Evolutionary conservation across 371 early-diverging fungal species (phyloP).

Genomic region (Haplosporangium sp.): DNA sequence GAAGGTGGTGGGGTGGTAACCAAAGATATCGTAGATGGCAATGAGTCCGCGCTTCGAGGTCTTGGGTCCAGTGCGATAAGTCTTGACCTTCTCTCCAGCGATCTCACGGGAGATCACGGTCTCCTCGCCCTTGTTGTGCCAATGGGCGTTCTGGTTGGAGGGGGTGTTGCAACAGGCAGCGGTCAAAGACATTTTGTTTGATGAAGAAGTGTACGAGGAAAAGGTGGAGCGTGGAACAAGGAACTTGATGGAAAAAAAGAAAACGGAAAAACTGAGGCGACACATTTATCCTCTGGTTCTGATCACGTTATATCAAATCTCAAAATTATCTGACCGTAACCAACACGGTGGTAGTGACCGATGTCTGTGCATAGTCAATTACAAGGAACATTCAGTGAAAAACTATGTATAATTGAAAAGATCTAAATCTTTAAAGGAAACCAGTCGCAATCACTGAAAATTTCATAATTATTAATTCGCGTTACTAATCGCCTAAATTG

Average conservation of each 20-base stretch:
- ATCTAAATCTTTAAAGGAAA: too few relatives aligned
- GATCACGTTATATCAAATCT: background rate
- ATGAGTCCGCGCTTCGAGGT: constrained; percentile 50
- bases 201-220: background rate
- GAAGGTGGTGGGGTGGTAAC: constrained; percentile 33
- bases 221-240: background rate
- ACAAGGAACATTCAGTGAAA: too few relatives aligned
- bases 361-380: too few relatives aligned
- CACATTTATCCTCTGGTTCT: background rate
- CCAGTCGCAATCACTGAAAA: too few relatives aligned
- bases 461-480: too few relatives aligned
- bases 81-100: constrained; percentile 27
- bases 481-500: too few relatives aligned
- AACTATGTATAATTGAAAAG: too few relatives aligned
- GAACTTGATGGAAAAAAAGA: background rate
- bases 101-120: constrained; percentile 16
- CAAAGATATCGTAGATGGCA: constrained; percentile 50
- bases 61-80: constrained; percentile 50
- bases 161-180: constrained; percentile 55
- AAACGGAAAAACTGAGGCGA: background rate
- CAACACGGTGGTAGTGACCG: too few relatives aligned
- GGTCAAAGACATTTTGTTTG: constrained; percentile 22
- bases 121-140: constrained; percentile 41
- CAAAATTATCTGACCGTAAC: too few relatives aligned
- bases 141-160: constrained; percentile 37